Evolutionary conservation across 1,284 basidiomycete species (phyloP), one percentile per base, ranked within the genome.

Genomic region (Moesziomyces aphidis): DNA sequence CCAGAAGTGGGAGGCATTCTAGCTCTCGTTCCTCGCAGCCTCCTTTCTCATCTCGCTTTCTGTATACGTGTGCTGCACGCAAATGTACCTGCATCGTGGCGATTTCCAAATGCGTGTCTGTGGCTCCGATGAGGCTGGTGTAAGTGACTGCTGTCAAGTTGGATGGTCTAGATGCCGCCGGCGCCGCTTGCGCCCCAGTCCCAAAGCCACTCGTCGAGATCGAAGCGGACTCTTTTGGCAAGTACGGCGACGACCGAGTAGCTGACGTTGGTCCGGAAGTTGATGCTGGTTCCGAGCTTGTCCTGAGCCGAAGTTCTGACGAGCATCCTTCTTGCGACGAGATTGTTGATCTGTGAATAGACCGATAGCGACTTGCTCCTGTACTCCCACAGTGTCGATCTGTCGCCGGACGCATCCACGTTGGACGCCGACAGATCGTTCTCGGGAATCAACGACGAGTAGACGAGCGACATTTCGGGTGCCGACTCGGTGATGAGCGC

Each of bases 401-500:
- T 23, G 13, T 69, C 62, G 5, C 56, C 43, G 24, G 53, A 52
- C 86, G 85, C 15, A 80, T 53, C 36, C 22, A 23, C 48, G 3
- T 17, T 42, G 19, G 45, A 39, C 7, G 47, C 50, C 7, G 53
- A 24, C 22, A 36, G 21, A 21, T 67, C 85, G 13, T 89, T 86
- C 7, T 81, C 84, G 15, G 60, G 53, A 11, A 62, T 51, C 28
- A 64, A 45, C 2, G 58, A 62, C 1, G 59, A 55, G 45, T 70
- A 69, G 53, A 65, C 36, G 90, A 73, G 57, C 11, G 64, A 63
- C 64, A 68, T 73, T 46, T 73, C 89, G 0, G 86, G 87, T 66
- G 92, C 93, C 71, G 94, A 90, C 83, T 96, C 94, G 61, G 93
- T 91, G 42, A 95, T 86, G 9, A 97, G 86, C 0, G 91, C 89